Evolutionary conservation across 2,329 filamentous ascomycete species (phyloP), one percentile per base, ranked within the genome.

Genomic region (Fusarium globosum): DNA sequence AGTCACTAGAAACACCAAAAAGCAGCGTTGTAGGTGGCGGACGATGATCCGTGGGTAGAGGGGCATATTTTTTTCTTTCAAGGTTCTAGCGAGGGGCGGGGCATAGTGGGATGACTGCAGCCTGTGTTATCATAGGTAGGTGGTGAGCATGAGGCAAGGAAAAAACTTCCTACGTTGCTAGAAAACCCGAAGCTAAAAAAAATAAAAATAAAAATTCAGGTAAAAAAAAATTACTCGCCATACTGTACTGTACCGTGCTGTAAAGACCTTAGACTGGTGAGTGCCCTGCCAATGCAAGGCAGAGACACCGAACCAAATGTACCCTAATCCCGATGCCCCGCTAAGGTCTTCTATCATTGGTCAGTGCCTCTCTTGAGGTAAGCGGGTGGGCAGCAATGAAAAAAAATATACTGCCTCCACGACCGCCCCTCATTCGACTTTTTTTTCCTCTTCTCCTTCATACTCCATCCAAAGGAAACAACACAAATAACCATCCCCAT

Each of bases 371-470:
- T 63, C 64, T 76, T 72, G 79, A 80, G 73, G 77, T 78, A 78
- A 79, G 76, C 74, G 71, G 72, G 76, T 74, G 77, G 76, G 73
- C 72, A 75, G 69, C 67, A 76, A 76, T 72, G 78, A 80, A 82
- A 83, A 83, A 83, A 80, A 83, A 81, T 76, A 76, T 79, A 80
- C 78, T 80, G 76, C 74, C 73, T 79, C 78, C 73, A 75, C 77
- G 78, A 77, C 77, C 77, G 79, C 82, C 82, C 82, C 82, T 83
- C 81, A 74, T 76, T 78, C 77, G 72, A 80, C 77, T 79, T 81
- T 83, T 83, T 82, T 83, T 82, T 80, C 66, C 65, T 72, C 79
- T 76, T 77, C 75, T 79, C 72, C 72, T 77, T 72, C 76, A 77
- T 77, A 75, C 74, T 78, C 74, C 78, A 76, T 78, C 41, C 69